A percentile compares a stretch with the other conserved stretches of the same genome.
Conservation (phyloP, 768 basidiomycete genomes). For the Sarcodon aspratus region DNA sequence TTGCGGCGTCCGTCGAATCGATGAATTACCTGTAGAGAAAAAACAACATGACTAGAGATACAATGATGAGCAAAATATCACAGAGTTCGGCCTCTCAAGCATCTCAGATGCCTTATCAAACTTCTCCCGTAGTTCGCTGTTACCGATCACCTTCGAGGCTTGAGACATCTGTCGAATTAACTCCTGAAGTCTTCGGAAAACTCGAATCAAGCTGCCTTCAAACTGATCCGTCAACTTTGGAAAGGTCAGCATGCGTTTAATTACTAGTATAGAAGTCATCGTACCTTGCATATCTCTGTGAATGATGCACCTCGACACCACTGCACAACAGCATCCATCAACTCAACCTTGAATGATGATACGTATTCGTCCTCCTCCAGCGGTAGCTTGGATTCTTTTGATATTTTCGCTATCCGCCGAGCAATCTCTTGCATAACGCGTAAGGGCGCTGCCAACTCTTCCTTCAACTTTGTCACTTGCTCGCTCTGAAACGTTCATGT, state of each 20-base stretch:
- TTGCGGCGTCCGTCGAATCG: too few relatives aligned
- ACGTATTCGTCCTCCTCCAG: conserved; percentile 94
- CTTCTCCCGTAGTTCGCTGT: conserved; percentile 85
- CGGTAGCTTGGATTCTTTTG: conserved; percentile 83
- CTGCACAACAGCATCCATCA: conserved; percentile 95
- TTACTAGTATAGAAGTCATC: conserved; percentile 6
- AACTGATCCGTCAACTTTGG: conserved; percentile 90
- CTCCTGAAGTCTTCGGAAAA: conserved; percentile 90
- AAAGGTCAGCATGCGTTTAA: conserved; percentile 1
- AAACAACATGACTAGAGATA: conserved; percentile 39
- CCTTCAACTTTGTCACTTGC: conserved; percentile 74
- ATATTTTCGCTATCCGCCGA: conserved; percentile 91
- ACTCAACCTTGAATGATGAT: conserved; percentile 91
- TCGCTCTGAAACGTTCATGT: conserved; percentile 50
- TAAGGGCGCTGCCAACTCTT: conserved; percentile 87
- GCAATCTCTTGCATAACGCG: conserved; percentile 95
- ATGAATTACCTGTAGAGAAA: background rate
- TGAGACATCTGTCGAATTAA: conserved; percentile 92
- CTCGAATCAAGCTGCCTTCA: conserved; percentile 93
- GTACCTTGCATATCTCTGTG: conserved; percentile 89
- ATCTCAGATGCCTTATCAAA: conserved; percentile 88
- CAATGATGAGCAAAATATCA: conserved; percentile 83
- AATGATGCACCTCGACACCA: conserved; percentile 99
- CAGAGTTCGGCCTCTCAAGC: conserved; percentile 89
- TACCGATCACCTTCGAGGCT: conserved; percentile 94